phyloP scores from a whole-genome alignment of 2,329 filamentous ascomycete genomes.

The Dactylonectria estremocensis region DNA sequence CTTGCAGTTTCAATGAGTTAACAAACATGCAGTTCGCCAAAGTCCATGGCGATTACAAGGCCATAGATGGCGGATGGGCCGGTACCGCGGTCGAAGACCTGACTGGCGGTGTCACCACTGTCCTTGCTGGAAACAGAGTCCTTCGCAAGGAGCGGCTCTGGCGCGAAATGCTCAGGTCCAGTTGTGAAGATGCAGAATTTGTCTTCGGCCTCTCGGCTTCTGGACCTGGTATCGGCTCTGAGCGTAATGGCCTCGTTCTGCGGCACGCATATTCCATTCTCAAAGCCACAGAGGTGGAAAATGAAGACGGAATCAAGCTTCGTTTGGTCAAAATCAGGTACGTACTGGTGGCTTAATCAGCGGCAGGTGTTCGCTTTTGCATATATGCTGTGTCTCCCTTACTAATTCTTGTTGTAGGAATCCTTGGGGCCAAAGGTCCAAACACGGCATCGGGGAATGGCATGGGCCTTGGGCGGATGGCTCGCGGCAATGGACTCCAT shows the following conservation, averaged over 20 bases:
- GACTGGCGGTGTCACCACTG: constrained; percentile 70
- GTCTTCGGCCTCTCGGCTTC: constrained; percentile 65
- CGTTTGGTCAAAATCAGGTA: constrained; percentile 63
- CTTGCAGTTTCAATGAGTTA: constrained; percentile 2
- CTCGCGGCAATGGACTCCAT: constrained; percentile 80
- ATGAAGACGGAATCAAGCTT: constrained; percentile 57
- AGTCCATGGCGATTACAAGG: constrained; percentile 79
- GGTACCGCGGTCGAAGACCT: constrained; percentile 66
- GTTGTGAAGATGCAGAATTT: constrained; percentile 78
- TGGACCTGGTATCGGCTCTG: constrained; percentile 43
- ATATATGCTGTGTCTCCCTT: neutral
- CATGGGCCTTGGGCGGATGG: constrained; percentile 82
- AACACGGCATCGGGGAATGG: constrained; percentile 71
- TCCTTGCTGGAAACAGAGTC: constrained; percentile 70
- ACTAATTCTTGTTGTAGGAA: constrained; percentile 63
- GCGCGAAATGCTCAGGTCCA: constrained; percentile 76
- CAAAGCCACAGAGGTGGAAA: constrained; percentile 61
- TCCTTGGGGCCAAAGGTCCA: constrained; percentile 75
- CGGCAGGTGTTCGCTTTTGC: neutral
- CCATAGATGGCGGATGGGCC: constrained; percentile 77
- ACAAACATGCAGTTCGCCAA: constrained; percentile 72
- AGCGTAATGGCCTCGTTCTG: constrained; percentile 59
- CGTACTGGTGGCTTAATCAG: constrained; percentile 7
- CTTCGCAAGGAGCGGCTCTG: constrained; percentile 79
- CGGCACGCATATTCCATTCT: constrained; percentile 68